These are phyloP conservation scores for Podospora comata DNA, from an alignment of 495 filamentous ascomycete species.

Conservation along the genomic window DNA sequence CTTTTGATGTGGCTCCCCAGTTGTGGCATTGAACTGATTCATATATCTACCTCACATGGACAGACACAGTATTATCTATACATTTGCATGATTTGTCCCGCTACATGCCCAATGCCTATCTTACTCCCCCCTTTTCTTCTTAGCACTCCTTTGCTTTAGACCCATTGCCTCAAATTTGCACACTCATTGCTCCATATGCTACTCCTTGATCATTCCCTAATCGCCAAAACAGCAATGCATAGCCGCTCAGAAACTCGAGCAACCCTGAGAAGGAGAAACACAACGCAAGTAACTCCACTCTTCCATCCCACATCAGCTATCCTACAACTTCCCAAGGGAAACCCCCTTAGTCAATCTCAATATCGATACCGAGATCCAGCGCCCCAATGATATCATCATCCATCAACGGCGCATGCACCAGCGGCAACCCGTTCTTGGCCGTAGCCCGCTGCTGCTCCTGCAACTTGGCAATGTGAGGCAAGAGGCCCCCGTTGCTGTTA, in stretches of 20 bases:
- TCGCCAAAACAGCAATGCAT: background rate
- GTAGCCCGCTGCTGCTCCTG: conserved; percentile 55
- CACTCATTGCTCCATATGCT: background rate
- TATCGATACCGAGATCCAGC: conserved; percentile 77
- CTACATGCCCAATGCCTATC: background rate
- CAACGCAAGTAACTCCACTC: background rate
- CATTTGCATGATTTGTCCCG: background rate
- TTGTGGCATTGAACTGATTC: too few relatives aligned
- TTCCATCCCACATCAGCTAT: background rate
- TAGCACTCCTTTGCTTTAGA: background rate
- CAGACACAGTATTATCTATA: background rate
- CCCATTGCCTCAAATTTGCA: background rate
- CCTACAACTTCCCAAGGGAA: background rate
- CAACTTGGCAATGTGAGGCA: conserved; percentile 49
- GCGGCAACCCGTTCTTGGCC: conserved; percentile 58
- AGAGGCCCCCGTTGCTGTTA: conserved; percentile 31
- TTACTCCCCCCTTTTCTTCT: background rate
- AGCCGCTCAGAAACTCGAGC: background rate
- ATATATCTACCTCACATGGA: background rate
- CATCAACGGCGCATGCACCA: conserved; percentile 67
- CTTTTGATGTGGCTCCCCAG: too few relatives aligned
- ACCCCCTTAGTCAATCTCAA: conserved; percentile 52
- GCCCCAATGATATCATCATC: conserved; percentile 83
- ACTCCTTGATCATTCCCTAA: background rate
- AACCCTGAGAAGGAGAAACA: background rate